phyloP scores from a whole-genome alignment of 1,284 basidiomycete species.

The Ganoderma resinaceum region DNA sequence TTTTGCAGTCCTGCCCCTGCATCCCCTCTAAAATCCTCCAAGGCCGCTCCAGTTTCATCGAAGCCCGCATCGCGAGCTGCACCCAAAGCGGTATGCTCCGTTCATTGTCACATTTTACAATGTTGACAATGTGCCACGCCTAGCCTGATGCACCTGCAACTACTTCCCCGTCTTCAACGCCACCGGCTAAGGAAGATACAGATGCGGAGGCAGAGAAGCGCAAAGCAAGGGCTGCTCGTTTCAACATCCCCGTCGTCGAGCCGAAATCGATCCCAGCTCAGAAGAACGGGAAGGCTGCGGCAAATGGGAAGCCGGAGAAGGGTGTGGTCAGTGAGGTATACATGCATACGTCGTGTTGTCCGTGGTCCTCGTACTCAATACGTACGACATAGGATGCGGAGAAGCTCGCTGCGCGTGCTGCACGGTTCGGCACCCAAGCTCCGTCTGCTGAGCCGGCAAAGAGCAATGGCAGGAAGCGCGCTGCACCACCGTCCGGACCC shows the following conservation, averaged over 20 bases:
- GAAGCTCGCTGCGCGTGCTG: conserved; percentile 54
- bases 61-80: conserved; percentile 23
- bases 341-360: conserved; percentile 10
- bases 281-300: conserved; percentile 21
- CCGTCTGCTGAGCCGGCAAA: conserved; percentile 18
- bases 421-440: conserved; percentile 54
- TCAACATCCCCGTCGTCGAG: conserved; percentile 70
- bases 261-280: conserved; percentile 35
- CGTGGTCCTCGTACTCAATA: background rate
- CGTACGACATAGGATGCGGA: conserved; percentile 49
- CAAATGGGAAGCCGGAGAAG: conserved; percentile 28
- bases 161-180: conserved; percentile 15
- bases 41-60: conserved; percentile 12
- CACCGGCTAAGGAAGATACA: conserved; percentile 43
- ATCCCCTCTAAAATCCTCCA: conserved; percentile 16
- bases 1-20: conserved; percentile 6
- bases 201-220: conserved; percentile 65
- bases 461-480: conserved; percentile 48
- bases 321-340: conserved; percentile 36
- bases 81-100: conserved; percentile 20
- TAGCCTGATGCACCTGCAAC: conserved; percentile 13
- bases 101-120: background rate
- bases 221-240: conserved; percentile 68
- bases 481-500: conserved; percentile 45
- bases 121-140: conserved; percentile 1